These are phyloP conservation scores for Sarocladium oryzae DNA, from an alignment of 2,329 filamentous ascomycete species.

Conservation along the genomic window DNA sequence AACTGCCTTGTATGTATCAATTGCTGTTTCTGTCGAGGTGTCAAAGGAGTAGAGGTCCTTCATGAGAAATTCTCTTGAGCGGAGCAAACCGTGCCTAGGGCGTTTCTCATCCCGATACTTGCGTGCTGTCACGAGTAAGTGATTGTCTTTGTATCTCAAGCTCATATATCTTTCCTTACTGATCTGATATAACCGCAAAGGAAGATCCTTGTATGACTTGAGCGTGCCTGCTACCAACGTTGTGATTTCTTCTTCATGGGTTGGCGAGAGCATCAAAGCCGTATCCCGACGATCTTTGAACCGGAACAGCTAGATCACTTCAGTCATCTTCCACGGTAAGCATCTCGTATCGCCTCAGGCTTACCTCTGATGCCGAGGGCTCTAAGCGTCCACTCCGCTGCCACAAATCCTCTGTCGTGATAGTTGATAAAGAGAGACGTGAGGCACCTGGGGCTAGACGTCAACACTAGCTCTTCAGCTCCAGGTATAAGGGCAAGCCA, in stretches of 20 bases:
- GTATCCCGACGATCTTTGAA: slow-evolving; percentile 72
- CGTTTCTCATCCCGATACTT: slow-evolving; percentile 94
- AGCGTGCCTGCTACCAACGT: slow-evolving; percentile 65
- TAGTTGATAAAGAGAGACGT: slow-evolving; percentile 73
- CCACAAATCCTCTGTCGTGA: slow-evolving; percentile 84
- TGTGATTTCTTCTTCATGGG: slow-evolving; percentile 96
- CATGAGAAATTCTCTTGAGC: slow-evolving; percentile 91
- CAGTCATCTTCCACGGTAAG: background rate
- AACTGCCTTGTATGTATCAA: slow-evolving; percentile 74
- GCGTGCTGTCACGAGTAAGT: slow-evolving; percentile 47
- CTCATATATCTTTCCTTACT: slow-evolving; percentile 40
- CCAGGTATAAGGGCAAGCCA: slow-evolving; percentile 10
- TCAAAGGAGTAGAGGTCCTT: slow-evolving; percentile 99
- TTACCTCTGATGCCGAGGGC: slow-evolving; percentile 64
- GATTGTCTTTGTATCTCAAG: no score
- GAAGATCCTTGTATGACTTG: slow-evolving; percentile 79
- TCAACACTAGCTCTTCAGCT: no score
- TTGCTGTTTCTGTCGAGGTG: slow-evolving; percentile 55
- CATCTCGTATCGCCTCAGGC: background rate
- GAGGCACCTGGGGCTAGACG: slow-evolving; percentile 56
- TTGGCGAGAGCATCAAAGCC: slow-evolving; percentile 75
- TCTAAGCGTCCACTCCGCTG: slow-evolving; percentile 73
- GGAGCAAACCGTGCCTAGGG: slow-evolving; percentile 79
- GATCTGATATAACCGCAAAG: slow-evolving; percentile 84
- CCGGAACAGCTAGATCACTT: slow-evolving; percentile 60